Evolutionary conservation across 495 filamentous ascomycete species (phyloP).

Genomic region (Xylona heveae): DNA sequence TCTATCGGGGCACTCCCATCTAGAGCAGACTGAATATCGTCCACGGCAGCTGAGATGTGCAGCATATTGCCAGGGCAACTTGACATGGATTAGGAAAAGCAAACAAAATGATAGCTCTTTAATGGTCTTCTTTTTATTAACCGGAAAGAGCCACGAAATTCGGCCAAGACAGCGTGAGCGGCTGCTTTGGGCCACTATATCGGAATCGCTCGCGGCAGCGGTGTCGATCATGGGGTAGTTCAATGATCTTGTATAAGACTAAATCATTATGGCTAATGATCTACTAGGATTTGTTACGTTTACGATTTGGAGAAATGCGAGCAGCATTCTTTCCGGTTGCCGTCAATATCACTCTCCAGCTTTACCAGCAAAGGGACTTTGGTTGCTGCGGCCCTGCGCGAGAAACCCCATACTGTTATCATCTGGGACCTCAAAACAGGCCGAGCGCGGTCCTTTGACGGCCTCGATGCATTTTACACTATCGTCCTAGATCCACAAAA

Average conservation of each 20-base stretch:
- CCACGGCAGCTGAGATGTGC: not conserved
- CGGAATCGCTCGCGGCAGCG: not conserved
- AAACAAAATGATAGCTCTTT: too few relatives aligned
- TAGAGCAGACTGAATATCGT: not conserved
- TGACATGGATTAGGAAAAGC: too few relatives aligned
- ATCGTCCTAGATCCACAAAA: too few relatives aligned
- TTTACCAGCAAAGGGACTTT: not conserved
- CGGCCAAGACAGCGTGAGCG: not conserved
- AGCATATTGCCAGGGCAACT: not conserved
- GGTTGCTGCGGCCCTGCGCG: not conserved
- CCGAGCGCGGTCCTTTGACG: too few relatives aligned
- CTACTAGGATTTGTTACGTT: not conserved
- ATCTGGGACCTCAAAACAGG: conserved; percentile 1
- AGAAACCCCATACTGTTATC: not conserved
- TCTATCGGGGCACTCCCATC: not conserved
- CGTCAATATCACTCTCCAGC: not conserved
- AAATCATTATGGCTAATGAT: not conserved
- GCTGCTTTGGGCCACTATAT: not conserved
- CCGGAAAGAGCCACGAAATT: not conserved
- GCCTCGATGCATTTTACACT: too few relatives aligned
- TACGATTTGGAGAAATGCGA: not conserved
- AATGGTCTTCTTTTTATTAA: not conserved
- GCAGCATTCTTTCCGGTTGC: conserved; percentile 1
- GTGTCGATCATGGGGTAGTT: conserved; percentile 2
- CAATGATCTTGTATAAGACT: not conserved